These are phyloP conservation scores for Ceratocystis lukuohia DNA, from an alignment of 2,329 filamentous ascomycete genomes.

Conservation along the genomic window DNA sequence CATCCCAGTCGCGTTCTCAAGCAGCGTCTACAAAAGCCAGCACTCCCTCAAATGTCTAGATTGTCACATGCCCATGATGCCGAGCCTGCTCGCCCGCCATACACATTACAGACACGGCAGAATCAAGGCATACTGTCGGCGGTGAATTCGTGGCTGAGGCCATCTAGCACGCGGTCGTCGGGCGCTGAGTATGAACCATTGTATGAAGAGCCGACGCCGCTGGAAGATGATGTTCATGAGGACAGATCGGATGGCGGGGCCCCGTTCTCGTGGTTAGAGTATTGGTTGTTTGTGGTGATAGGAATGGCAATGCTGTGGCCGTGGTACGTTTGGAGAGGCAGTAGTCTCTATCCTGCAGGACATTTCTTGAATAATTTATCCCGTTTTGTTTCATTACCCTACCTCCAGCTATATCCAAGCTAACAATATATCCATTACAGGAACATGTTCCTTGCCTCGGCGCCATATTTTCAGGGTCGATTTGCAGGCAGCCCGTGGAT, in stretches of 20 bases:
- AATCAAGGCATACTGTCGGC: constrained; percentile 1
- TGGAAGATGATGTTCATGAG: constrained; percentile 8
- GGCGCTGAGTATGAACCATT: constrained; percentile 18
- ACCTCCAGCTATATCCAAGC: not conserved
- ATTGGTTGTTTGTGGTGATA: constrained; percentile 69
- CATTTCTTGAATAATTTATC: constrained; percentile 17
- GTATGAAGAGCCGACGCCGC: constrained; percentile 15
- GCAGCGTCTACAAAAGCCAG: not conserved
- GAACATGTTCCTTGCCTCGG: constrained; percentile 97
- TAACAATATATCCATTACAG: constrained; percentile 30
- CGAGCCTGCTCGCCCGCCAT: constrained; percentile 1
- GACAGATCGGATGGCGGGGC: constrained; percentile 27
- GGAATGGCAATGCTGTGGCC: constrained; percentile 96
- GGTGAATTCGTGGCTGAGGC: constrained; percentile 3
- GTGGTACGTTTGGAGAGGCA: constrained; percentile 46
- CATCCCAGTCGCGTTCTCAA: not conserved
- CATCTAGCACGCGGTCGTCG: not conserved
- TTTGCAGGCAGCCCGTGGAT: constrained; percentile 61
- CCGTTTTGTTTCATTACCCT: not conserved
- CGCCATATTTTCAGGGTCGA: constrained; percentile 79
- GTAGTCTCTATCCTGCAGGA: not conserved
- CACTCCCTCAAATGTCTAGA: not conserved
- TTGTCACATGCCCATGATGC: constrained; percentile 7
- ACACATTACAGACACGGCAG: not conserved
- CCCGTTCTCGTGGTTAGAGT: constrained; percentile 75